Base-by-base conservation (phyloP, 164 flowering plant genomes). In the Cinnamomum micranthum region DNA sequence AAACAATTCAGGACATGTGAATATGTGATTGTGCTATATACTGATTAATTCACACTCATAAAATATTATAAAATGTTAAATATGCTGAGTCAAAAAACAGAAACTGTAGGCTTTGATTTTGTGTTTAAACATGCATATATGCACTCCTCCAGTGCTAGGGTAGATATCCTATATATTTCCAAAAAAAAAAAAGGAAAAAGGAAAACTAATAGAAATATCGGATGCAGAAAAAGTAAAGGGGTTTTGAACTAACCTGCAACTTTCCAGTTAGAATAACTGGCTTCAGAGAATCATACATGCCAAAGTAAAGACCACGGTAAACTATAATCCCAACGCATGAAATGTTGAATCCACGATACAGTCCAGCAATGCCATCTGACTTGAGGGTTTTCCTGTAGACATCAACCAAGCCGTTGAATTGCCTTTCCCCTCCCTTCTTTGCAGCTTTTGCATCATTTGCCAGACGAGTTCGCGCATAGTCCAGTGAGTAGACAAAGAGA, bases 221-320 rank as follows among this genome's bases (percentile, higher is more conserved):
- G 74, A 86, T 90, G 76, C 88, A 88, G 47, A 41, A 41, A 41
- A 41, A 41, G 47, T 0, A 9, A 41, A 41, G 9, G 11, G 10
- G 11, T 27, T 19, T 28, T 0, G 3, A 0, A 85, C 85, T 71
- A 74, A 92, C 97, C 93, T 89, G 89, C 76, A 89, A 9, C 35
- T 83, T 77, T 76, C 91, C 91, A 10, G 87, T 83, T 31, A 89
- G 85, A 27, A 90, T 11, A 5, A 87, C 92, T 0, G 97, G 97
- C 87, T 92, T 92, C 84, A 92, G 73, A 51, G 97, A 90, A 73
- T 92, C 97, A 69, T 92, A 90, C 92, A 92, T 82, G 77, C 97
- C 94, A 70, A 92, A 92, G 87, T 90, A 92, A 55, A 92, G 85
- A 76, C 97, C 97, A 59, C 96, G 88, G 75, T 89, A 88, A 20